A percentile compares a stretch with the other conserved stretches of the same genome.
Conservation (phyloP, 2,329 filamentous ascomycete genomes). For the Aspergillus quadricinctus region DNA sequence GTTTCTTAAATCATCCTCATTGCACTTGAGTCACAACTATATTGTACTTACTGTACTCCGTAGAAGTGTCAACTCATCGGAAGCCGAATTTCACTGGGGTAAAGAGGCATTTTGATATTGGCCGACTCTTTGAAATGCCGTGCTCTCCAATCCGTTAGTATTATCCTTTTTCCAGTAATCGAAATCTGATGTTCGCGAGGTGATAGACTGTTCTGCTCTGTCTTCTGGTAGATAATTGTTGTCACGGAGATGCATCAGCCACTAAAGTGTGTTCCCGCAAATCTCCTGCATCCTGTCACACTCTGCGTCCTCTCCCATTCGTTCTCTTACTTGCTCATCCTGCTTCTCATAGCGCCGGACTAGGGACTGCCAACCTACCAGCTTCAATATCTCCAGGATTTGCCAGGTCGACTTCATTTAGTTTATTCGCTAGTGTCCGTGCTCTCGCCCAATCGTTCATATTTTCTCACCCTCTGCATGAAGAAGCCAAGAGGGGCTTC, state of each 20-base stretch:
- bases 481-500: slow-evolving; percentile 14
- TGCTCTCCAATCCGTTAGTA: not conserved
- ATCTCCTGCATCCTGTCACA: slow-evolving; percentile 14
- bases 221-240: not conserved
- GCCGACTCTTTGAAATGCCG: not conserved
- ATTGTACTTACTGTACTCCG: not conserved
- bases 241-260: slow-evolving; percentile 10
- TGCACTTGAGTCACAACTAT: not conserved
- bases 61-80: not conserved
- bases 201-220: not conserved
- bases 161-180: not conserved
- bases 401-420: not conserved
- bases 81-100: not conserved
- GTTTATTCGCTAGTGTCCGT: not conserved
- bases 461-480: slow-evolving; percentile 5
- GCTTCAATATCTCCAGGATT: not conserved
- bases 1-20: not conserved
- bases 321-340: not conserved
- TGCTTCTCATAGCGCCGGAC: slow-evolving; percentile 10
- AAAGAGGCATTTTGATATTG: not conserved
- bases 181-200: not conserved
- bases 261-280: slow-evolving; percentile 18
- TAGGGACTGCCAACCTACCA: slow-evolving; percentile 3
- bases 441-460: not conserved
- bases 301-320: slow-evolving; percentile 7